Percentiles rank a stretch among this genome's conserved stretches.
Evolutionary conservation across 192 early-diverging fungal genomes (phyloP).

Genomic region (Rhizophagus sp.): DNA sequence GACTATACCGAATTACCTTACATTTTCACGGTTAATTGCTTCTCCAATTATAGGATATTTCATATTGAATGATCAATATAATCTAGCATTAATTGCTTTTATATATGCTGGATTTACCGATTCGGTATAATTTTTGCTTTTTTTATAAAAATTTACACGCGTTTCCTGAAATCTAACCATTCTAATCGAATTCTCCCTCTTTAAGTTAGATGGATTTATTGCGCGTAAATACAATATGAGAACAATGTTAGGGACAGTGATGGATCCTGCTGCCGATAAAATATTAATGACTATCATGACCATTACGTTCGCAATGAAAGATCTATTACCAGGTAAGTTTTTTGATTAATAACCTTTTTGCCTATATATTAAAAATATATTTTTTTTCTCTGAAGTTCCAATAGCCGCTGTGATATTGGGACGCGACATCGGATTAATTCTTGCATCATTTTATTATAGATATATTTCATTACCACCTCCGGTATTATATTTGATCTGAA

Average conservation of each 20-base stretch:
- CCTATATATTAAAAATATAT: not conserved
- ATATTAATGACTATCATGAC: slow-evolving; percentile 88
- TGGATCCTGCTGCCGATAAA: slow-evolving; percentile 96
- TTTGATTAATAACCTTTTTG: not conserved
- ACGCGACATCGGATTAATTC: slow-evolving; percentile 78
- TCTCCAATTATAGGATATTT: slow-evolving; percentile 90
- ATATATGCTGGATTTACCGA: slow-evolving; percentile 86
- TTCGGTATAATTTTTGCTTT: slow-evolving; percentile 44
- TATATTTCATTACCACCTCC: slow-evolving; percentile 87
- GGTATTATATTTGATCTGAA: slow-evolving; percentile 40
- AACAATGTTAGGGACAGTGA: slow-evolving; percentile 82
- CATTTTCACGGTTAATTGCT: slow-evolving; percentile 72
- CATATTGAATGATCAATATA: slow-evolving; percentile 74
- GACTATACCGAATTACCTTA: slow-evolving; percentile 89
- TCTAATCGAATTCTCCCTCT: not conserved
- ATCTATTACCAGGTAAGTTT: slow-evolving; percentile 69
- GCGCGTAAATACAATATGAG: slow-evolving; percentile 85
- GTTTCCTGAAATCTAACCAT: not conserved
- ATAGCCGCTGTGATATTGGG: slow-evolving; percentile 84
- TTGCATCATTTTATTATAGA: slow-evolving; percentile 79
- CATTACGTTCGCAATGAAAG: slow-evolving; percentile 69
- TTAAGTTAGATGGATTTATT: slow-evolving; percentile 80
- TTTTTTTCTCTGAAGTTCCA: slow-evolving; percentile 40
- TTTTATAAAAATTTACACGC: not conserved
- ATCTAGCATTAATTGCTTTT: slow-evolving; percentile 72